Conservation (phyloP, 495 filamentous ascomycete genomes). For the Cryomyces minteri region DNA sequence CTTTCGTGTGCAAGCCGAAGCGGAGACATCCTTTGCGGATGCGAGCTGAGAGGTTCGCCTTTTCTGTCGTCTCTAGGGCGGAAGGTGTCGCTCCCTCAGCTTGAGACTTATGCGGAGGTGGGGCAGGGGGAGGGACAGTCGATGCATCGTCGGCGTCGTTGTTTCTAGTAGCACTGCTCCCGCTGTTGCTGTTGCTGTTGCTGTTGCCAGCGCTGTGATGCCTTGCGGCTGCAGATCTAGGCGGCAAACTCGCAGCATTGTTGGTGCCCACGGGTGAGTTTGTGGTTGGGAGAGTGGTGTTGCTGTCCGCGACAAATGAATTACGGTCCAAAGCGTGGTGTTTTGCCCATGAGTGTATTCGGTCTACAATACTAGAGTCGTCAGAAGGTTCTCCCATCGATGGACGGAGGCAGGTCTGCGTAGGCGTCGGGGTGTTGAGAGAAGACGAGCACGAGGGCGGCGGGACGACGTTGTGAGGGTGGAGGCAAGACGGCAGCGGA, state of each 20-base stretch:
- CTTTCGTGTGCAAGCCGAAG: conserved; percentile 31
- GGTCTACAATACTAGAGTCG: conserved; percentile 32
- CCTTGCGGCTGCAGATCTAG: neutral
- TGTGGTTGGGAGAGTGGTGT: conserved; percentile 1
- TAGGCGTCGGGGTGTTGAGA: too few relatives aligned
- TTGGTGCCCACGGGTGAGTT: neutral
- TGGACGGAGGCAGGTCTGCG: conserved; percentile 5
- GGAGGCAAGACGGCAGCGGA: too few relatives aligned
- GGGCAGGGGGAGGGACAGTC: conserved; percentile 22
- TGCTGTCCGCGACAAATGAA: neutral
- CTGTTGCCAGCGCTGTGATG: neutral
- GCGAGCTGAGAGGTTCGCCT: conserved; percentile 5
- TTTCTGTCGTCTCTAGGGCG: conserved; percentile 20
- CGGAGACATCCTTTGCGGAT: conserved; percentile 21
- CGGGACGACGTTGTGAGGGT: too few relatives aligned
- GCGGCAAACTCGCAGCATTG: conserved; percentile 4
- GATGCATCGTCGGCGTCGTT: conserved; percentile 18
- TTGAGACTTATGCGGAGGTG: conserved; percentile 34
- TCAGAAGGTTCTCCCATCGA: conserved; percentile 50
- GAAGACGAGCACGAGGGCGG: too few relatives aligned
- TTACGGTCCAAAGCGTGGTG: conserved; percentile 31
- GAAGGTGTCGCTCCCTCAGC: conserved; percentile 32
- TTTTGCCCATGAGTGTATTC: conserved; percentile 37
- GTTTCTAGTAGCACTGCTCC: conserved; percentile 12
- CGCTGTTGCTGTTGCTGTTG: conserved; percentile 5